Evolutionary conservation across 2,329 filamentous ascomycete genomes (phyloP).

Genomic region (Westerdykella aurantiaca): DNA sequence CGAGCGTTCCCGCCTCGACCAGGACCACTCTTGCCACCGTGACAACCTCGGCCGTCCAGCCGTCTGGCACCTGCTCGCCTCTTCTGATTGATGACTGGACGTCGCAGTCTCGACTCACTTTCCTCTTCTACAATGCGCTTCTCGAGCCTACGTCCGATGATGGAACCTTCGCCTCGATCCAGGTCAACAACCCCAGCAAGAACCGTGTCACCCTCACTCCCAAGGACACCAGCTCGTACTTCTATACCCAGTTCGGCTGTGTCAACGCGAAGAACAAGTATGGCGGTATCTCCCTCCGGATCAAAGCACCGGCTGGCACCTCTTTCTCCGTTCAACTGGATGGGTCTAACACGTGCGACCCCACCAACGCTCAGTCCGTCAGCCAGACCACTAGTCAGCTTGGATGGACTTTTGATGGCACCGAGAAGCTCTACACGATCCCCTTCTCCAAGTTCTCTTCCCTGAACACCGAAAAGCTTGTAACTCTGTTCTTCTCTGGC

Average conservation of each 20-base stretch:
- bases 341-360: constrained; percentile 44
- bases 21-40: constrained; percentile 12
- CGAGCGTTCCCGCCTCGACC: constrained; percentile 3
- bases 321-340: constrained; percentile 49
- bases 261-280: constrained; percentile 47
- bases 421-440: constrained; percentile 55
- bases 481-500: constrained; percentile 48
- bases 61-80: constrained; percentile 37
- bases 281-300: constrained; percentile 52
- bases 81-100: constrained; percentile 56
- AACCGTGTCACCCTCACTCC: constrained; percentile 52
- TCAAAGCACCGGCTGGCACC: constrained; percentile 50
- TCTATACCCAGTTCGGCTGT: constrained; percentile 54
- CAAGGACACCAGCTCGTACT: constrained; percentile 47
- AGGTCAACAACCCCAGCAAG: constrained; percentile 42
- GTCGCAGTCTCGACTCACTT: constrained; percentile 57
- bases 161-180: constrained; percentile 52
- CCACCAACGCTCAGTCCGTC: constrained; percentile 29
- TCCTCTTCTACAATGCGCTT: constrained; percentile 57
- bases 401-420: constrained; percentile 56
- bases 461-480: constrained; percentile 49
- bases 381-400: constrained; percentile 45
- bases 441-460: constrained; percentile 50
- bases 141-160: constrained; percentile 53
- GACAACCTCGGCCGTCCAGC: constrained; percentile 7